Evolutionary conservation across 75 land plant species (phyloP).

Genomic region (Cupressus sempervirens): DNA sequence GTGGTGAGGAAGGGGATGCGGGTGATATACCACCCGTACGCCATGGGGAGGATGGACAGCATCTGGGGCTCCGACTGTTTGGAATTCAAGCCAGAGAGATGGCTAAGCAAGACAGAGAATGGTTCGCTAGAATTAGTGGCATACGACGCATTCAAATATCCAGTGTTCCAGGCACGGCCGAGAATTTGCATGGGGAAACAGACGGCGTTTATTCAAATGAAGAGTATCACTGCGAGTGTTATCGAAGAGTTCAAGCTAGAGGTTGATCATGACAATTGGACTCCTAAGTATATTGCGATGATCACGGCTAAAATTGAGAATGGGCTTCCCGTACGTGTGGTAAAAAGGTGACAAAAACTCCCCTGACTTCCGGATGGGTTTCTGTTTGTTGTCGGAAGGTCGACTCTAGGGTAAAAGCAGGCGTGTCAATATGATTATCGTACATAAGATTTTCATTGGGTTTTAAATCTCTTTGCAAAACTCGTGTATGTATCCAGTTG

Average conservation of each 20-base stretch:
- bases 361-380: background rate
- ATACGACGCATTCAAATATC: slow-evolving; percentile 18
- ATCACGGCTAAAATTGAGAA: background rate
- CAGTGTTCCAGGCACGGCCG: slow-evolving; percentile 37
- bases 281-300: background rate
- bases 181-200: slow-evolving; percentile 36
- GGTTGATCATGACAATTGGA: background rate
- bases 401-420: no score
- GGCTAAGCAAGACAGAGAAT: slow-evolving; percentile 19
- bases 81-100: slow-evolving; percentile 35
- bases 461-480: no score
- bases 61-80: slow-evolving; percentile 49
- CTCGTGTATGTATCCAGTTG: no score
- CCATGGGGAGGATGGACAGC: slow-evolving; percentile 48
- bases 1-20: slow-evolving; percentile 13
- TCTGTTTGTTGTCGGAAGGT: no score
- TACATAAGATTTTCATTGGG: no score
- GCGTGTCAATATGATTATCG: no score
- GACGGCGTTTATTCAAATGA: slow-evolving; percentile 33
- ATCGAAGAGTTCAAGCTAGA: slow-evolving; percentile 16
- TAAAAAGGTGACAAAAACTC: background rate
- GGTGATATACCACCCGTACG: slow-evolving; percentile 23
- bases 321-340: slow-evolving; percentile 2
- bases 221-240: slow-evolving; percentile 22
- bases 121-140: slow-evolving; percentile 5